Evolutionary conservation across 352 stramenopile genomes (phyloP).

Genomic region (Phytophthora pinifolia): DNA sequence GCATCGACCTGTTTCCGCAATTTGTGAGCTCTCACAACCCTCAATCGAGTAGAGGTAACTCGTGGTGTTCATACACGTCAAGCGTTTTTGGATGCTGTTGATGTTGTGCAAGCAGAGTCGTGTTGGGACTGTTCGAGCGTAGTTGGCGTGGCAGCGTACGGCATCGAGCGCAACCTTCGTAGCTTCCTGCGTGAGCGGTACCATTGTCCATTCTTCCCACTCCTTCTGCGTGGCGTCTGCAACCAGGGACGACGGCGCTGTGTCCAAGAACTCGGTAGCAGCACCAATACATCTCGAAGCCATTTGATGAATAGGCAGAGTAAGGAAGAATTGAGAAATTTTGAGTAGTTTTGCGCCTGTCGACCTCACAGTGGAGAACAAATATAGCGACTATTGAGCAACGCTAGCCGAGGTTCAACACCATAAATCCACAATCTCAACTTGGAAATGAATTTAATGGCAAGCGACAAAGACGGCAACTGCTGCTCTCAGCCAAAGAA

Average conservation of each 20-base stretch:
- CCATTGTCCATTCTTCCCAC: neutral
- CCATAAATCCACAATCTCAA: too few species aligned
- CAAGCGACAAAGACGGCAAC: neutral
- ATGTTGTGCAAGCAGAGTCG: conserved; percentile 45
- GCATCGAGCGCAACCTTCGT: conserved; percentile 36
- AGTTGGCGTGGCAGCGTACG: conserved; percentile 46
- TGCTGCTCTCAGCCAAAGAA: conserved; percentile 12
- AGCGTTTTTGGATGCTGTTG: conserved; percentile 29
- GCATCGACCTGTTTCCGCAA: conserved; percentile 35
- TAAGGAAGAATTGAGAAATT: too few species aligned
- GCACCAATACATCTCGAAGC: neutral
- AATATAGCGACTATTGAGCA: too few species aligned
- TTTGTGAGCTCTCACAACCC: conserved; percentile 30
- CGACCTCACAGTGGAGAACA: too few species aligned
- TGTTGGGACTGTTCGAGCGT: conserved; percentile 29
- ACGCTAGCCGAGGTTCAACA: too few species aligned
- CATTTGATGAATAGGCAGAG: neutral
- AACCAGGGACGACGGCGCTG: neutral
- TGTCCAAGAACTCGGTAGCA: neutral
- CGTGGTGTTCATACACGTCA: conserved; percentile 11
- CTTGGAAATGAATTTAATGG: too few species aligned
- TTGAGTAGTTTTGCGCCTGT: too few species aligned
- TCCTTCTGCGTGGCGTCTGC: conserved; percentile 13
- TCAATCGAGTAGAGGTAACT: conserved; percentile 45
- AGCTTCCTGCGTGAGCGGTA: conserved; percentile 3